A percentile compares a stretch with the other conserved stretches of the same genome.
phyloP scores from a whole-genome alignment of 208 protist genomes.

The Leishmania aethiopica region DNA sequence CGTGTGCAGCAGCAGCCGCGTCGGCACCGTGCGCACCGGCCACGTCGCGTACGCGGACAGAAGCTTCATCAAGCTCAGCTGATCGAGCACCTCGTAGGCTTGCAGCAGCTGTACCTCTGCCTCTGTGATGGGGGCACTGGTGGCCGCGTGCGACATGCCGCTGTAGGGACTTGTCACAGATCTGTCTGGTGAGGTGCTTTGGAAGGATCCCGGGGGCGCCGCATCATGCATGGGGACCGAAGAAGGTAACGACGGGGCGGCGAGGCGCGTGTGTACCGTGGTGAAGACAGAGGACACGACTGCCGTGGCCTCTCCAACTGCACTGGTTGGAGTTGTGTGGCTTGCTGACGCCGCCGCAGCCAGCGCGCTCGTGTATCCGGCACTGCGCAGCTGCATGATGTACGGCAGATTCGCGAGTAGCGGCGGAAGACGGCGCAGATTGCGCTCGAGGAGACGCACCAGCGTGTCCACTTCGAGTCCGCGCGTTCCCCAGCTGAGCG shows the following conservation, averaged over 20 bases:
- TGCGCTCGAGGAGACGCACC: conserved; percentile 70
- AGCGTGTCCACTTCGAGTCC: conserved; percentile 67
- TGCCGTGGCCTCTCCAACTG: neutral
- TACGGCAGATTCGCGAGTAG: conserved; percentile 64
- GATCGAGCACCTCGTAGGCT: conserved; percentile 59
- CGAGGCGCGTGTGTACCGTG: conserved; percentile 22
- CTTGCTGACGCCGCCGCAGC: conserved; percentile 12
- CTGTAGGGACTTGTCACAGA: conserved; percentile 29
- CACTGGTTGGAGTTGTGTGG: neutral
- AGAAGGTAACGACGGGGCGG: neutral
- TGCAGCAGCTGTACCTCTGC: conserved; percentile 61
- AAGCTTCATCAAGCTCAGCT: conserved; percentile 46
- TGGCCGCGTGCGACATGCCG: conserved; percentile 16
- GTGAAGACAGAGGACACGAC: conserved; percentile 12
- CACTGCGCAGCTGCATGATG: conserved; percentile 36
- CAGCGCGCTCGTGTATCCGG: conserved; percentile 36
- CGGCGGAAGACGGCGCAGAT: conserved; percentile 67
- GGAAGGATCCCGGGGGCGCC: neutral
- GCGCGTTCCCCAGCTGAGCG: conserved; percentile 64
- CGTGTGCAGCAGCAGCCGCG: conserved; percentile 71
- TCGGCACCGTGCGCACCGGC: conserved; percentile 59
- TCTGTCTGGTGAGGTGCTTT: neutral
- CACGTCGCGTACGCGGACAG: conserved; percentile 56
- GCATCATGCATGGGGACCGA: neutral
- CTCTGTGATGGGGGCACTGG: conserved; percentile 15